A percentile compares a stretch with the other conserved stretches of the same genome.
Conservation (phyloP, 495 filamentous ascomycete genomes). For the Achaetomiella virescens region DNA sequence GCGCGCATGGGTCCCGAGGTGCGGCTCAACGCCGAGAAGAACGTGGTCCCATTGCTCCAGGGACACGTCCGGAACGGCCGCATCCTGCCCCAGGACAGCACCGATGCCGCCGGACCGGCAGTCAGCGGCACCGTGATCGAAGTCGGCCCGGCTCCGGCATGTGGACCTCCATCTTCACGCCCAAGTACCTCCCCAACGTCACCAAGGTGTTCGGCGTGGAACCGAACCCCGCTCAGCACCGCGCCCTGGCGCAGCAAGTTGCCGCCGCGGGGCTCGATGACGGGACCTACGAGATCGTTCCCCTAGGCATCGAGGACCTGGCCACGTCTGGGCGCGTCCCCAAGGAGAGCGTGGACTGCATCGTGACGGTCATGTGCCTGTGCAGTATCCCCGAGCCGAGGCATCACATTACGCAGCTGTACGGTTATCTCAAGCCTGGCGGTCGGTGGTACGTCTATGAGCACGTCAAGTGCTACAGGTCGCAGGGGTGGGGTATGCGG, state of each 20-base stretch:
- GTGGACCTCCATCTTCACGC: constrained; percentile 37
- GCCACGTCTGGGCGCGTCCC: constrained; percentile 36
- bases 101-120: constrained; percentile 18
- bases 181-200: constrained; percentile 21
- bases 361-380: constrained; percentile 63
- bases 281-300: constrained; percentile 57
- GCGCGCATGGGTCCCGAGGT: constrained; percentile 32
- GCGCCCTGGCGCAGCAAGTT: constrained; percentile 41
- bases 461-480: constrained; percentile 51
- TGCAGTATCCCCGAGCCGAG: constrained; percentile 64
- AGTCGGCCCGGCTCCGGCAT: constrained; percentile 44
- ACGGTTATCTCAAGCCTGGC: constrained; percentile 57
- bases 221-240: constrained; percentile 55
- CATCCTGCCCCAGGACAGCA: neutral
- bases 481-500: constrained; percentile 42
- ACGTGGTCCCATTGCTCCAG: constrained; percentile 38
- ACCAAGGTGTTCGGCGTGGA: constrained; percentile 62
- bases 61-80: constrained; percentile 29
- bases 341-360: constrained; percentile 56
- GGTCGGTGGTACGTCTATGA: constrained; percentile 65
- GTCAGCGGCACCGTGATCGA: constrained; percentile 39
- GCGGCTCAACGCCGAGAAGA: constrained; percentile 20
- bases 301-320: constrained; percentile 52
- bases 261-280: constrained; percentile 44
- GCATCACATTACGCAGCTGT: constrained; percentile 51